A percentile compares a stretch with the other conserved stretches of the same genome.
Evolutionary conservation across 495 filamentous ascomycete species (phyloP).

Genomic region (Apiosordaria backusii): DNA sequence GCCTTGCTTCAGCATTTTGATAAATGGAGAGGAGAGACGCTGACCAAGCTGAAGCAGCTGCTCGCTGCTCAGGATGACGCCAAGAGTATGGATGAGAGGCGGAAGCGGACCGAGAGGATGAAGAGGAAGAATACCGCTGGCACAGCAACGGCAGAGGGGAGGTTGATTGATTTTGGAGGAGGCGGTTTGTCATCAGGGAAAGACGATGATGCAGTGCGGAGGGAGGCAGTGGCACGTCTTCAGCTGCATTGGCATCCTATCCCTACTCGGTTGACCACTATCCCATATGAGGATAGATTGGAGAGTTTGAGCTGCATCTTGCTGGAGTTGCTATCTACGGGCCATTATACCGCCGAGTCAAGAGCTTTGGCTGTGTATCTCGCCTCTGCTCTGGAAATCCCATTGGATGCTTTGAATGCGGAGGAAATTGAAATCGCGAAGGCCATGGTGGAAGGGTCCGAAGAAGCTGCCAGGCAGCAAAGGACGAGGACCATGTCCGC

Average conservation of each 20-base stretch:
- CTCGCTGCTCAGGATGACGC: constrained; percentile 34
- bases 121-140: constrained; percentile 8
- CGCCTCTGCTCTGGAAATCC: constrained; percentile 60
- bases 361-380: constrained; percentile 64
- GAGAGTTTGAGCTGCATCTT: constrained; percentile 58
- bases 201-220: constrained; percentile 9
- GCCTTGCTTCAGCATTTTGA: constrained; percentile 42
- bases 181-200: constrained; percentile 12
- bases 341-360: constrained; percentile 70
- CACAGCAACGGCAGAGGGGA: constrained; percentile 20
- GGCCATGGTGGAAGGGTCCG: constrained; percentile 57
- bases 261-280: constrained; percentile 39
- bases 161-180: constrained; percentile 32
- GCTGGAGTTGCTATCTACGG: constrained; percentile 64
- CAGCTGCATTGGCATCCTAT: constrained; percentile 45
- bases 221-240: constrained; percentile 32
- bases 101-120: constrained; percentile 30
- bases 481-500: constrained; percentile 56
- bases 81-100: constrained; percentile 35
- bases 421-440: constrained; percentile 71
- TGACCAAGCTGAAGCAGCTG: constrained; percentile 38
- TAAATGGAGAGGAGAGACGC: constrained; percentile 36
- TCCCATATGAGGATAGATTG: constrained; percentile 41
- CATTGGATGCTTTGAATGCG: constrained; percentile 54
- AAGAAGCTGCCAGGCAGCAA: constrained; percentile 26